Conservation (phyloP, 2,329 filamentous ascomycete genomes). For the Fusarium sp. region DNA sequence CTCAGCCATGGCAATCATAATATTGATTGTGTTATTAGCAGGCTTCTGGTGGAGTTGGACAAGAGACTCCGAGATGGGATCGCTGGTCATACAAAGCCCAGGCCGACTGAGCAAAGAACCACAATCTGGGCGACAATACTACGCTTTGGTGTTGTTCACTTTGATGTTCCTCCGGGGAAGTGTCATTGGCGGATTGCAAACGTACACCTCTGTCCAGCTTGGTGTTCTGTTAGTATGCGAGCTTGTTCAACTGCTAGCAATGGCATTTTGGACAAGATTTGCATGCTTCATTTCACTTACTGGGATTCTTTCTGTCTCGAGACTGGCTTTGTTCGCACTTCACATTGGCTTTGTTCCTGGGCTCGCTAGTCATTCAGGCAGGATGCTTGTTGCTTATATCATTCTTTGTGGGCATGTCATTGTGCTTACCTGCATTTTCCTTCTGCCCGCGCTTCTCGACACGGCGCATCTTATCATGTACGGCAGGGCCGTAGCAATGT, state of each 20-base stretch:
- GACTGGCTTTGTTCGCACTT: background rate
- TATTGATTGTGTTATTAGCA: conserved; percentile 33
- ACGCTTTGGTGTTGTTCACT: conserved; percentile 14
- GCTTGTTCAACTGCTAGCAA: background rate
- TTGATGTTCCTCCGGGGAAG: conserved; percentile 25
- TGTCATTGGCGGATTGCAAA: conserved; percentile 24
- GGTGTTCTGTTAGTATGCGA: conserved; percentile 17
- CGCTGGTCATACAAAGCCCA: background rate
- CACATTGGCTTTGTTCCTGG: conserved; percentile 7
- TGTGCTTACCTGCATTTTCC: background rate
- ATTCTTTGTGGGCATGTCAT: background rate
- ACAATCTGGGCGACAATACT: background rate
- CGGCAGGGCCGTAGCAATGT: too few relatives aligned
- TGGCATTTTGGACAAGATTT: background rate
- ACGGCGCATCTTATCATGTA: background rate
- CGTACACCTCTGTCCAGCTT: conserved; percentile 1
- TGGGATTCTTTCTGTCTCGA: background rate
- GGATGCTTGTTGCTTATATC: conserved; percentile 8
- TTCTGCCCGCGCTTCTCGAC: background rate
- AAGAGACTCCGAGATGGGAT: background rate
- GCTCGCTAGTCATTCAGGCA: background rate
- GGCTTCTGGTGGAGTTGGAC: conserved; percentile 43
- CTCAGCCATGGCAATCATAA: conserved; percentile 48
- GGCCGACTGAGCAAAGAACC: too few relatives aligned
- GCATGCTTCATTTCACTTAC: background rate